Percentiles rank a stretch among this genome's conserved stretches.
These are phyloP conservation scores for Glonium stellatum DNA, from an alignment of 495 filamentous ascomycete species.

Conservation along the genomic window DNA sequence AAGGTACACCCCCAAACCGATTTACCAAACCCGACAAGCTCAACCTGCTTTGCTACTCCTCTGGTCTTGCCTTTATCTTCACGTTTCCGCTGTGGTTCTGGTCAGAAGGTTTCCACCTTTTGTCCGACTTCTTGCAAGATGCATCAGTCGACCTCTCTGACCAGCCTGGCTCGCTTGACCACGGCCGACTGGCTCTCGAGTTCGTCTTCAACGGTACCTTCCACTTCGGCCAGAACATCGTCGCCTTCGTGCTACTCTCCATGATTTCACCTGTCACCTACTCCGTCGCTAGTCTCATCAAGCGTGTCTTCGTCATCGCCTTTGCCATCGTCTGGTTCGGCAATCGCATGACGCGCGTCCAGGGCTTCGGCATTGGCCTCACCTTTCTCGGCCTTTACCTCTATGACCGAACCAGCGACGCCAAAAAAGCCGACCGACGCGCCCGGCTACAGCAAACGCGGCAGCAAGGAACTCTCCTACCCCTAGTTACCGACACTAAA, in stretches of 20 bases:
- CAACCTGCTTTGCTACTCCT: conserved; percentile 94
- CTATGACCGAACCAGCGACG: conserved; percentile 87
- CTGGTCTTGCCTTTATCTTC: conserved; percentile 78
- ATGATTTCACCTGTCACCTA: conserved; percentile 95
- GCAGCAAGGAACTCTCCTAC: conserved; percentile 59
- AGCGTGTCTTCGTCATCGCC: conserved; percentile 93
- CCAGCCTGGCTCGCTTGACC: conserved; percentile 64
- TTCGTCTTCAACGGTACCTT: conserved; percentile 96
- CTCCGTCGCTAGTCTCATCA: conserved; percentile 89
- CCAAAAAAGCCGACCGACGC: conserved; percentile 70
- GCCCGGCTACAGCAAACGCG: conserved; percentile 53
- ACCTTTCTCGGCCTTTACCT: conserved; percentile 93
- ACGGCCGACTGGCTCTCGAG: conserved; percentile 68
- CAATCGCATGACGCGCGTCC: conserved; percentile 70
- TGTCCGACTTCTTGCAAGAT: conserved; percentile 64
- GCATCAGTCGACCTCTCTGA: conserved; percentile 53
- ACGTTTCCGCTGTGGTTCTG: conserved; percentile 93
- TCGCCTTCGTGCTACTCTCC: conserved; percentile 85
- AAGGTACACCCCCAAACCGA: conserved; percentile 46
- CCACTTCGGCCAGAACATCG: conserved; percentile 93
- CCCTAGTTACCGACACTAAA: conserved; percentile 46
- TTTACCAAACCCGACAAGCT: conserved; percentile 85
- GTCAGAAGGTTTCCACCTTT: conserved; percentile 71
- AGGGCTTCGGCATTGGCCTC: conserved; percentile 76
- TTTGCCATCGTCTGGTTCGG: conserved; percentile 96